Conservation (phyloP, 1,284 basidiomycete genomes). For the Pholiota adiposa region DNA sequence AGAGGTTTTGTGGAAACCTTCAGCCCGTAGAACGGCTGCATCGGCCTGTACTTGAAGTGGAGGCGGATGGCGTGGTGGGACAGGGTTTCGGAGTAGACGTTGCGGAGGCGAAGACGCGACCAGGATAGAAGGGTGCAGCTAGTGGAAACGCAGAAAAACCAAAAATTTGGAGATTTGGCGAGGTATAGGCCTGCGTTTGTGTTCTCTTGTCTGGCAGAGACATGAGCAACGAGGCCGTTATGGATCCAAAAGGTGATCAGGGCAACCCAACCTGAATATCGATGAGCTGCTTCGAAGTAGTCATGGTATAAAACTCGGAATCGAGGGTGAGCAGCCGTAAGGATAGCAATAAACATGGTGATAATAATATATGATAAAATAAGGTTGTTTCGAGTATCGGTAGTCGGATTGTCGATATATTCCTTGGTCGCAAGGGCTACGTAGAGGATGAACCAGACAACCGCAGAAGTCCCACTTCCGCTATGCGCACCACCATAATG, state of each 20-base stretch:
- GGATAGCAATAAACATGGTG: constrained; percentile 32
- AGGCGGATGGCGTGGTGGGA: constrained; percentile 39
- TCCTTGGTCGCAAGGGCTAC: constrained; percentile 34
- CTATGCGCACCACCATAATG: constrained; percentile 39
- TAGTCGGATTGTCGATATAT: constrained; percentile 24
- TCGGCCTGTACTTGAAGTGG: constrained; percentile 37
- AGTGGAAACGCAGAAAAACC: constrained; percentile 38
- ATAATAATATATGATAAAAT: constrained; percentile 30
- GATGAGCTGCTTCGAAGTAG: constrained; percentile 36
- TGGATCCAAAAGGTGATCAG: constrained; percentile 36
- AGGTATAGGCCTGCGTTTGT: constrained; percentile 29
- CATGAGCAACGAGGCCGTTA: constrained; percentile 27
- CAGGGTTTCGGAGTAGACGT: constrained; percentile 33
- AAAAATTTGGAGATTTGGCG: constrained; percentile 33
- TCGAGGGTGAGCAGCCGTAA: constrained; percentile 32
- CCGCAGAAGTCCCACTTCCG: constrained; percentile 34
- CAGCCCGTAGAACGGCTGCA: constrained; percentile 34
- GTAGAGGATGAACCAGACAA: constrained; percentile 38
- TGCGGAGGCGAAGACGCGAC: constrained; percentile 34
- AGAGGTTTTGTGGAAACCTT: constrained; percentile 35
- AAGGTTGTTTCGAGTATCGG: constrained; percentile 24
- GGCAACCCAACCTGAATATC: constrained; percentile 37
- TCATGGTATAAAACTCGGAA: constrained; percentile 37
- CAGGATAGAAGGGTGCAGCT: constrained; percentile 35
- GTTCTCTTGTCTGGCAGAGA: constrained; percentile 21